Evolutionary conservation across 108 stramenopile species (phyloP).

Genomic region (Cyclotella baltica): DNA sequence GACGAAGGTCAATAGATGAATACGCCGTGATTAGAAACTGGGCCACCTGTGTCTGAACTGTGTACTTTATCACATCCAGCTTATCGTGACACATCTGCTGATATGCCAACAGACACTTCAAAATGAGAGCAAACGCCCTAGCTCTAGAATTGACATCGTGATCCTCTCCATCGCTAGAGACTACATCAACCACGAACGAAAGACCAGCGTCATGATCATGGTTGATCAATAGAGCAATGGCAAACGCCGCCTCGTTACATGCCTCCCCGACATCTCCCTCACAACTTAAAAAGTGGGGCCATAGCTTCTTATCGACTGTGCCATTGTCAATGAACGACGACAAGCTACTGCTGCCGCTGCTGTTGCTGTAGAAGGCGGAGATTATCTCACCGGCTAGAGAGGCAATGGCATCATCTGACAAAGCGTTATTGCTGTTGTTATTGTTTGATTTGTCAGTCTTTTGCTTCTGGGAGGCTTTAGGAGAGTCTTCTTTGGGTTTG

Average conservation of each 20-base stretch:
- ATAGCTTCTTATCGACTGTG: slow-evolving; percentile 30
- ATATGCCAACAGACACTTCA: slow-evolving; percentile 9
- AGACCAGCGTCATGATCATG: slow-evolving; percentile 17
- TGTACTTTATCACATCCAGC: background rate
- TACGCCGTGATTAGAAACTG: slow-evolving; percentile 41
- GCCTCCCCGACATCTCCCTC: background rate
- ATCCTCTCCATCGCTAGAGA: background rate
- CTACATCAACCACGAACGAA: slow-evolving; percentile 34
- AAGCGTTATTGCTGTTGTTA: background rate
- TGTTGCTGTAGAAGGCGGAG: background rate
- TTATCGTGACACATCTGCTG: background rate
- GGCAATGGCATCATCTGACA: background rate
- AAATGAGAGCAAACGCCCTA: slow-evolving; percentile 18
- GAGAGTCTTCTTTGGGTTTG: background rate
- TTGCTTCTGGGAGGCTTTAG: background rate
- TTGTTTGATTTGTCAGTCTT: background rate
- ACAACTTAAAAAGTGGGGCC: slow-evolving; percentile 40
- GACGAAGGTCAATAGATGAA: slow-evolving; percentile 44
- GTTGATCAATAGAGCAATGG: slow-evolving; percentile 34
- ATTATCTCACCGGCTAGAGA: background rate
- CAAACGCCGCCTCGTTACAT: slow-evolving; percentile 28
- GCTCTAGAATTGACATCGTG: background rate
- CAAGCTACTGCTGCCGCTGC: background rate
- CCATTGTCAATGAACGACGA: slow-evolving; percentile 6
- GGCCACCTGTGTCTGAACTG: slow-evolving; percentile 22